phyloP scores from a whole-genome alignment of 2,329 filamentous ascomycete species.

The Exserohilum turcica region DNA sequence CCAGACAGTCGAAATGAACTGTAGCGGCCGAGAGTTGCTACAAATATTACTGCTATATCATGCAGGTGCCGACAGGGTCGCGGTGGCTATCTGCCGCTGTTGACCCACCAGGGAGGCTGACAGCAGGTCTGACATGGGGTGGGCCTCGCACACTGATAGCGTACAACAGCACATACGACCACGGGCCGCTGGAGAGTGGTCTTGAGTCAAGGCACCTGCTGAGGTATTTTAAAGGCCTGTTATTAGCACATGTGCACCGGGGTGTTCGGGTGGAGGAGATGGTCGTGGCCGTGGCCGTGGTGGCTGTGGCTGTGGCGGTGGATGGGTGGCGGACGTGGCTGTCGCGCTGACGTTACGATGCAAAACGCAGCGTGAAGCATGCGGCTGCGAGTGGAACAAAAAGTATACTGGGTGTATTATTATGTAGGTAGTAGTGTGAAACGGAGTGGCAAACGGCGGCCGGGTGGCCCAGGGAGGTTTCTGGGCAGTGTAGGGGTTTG shows the following conservation, averaged over 20 bases:
- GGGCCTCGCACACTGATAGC: background rate
- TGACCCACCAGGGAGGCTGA: background rate
- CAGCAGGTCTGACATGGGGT: background rate
- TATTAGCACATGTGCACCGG: too few relatives aligned
- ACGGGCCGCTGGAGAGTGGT: background rate
- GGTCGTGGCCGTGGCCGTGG: too few relatives aligned
- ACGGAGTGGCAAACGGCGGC: background rate
- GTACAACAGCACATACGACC: background rate
- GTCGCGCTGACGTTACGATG: too few relatives aligned
- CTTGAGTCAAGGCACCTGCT: background rate
- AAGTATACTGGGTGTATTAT: too few relatives aligned
- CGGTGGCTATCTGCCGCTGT: background rate
- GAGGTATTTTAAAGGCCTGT: too few relatives aligned
- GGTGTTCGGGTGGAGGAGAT: too few relatives aligned
- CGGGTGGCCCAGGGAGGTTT: background rate
- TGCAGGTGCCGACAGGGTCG: background rate
- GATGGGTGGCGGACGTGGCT: too few relatives aligned
- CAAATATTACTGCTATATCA: background rate
- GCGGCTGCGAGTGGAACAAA: too few relatives aligned
- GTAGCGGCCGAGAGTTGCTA: too few relatives aligned
- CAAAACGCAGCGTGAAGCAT: too few relatives aligned
- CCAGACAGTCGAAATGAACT: background rate
- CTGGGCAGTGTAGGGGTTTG: background rate
- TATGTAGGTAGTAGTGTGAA: too few relatives aligned
- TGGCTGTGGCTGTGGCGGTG: too few relatives aligned